These are phyloP conservation scores for Didymellaceae sp. DNA, from an alignment of 2,329 filamentous ascomycete genomes.

Conservation along the genomic window DNA sequence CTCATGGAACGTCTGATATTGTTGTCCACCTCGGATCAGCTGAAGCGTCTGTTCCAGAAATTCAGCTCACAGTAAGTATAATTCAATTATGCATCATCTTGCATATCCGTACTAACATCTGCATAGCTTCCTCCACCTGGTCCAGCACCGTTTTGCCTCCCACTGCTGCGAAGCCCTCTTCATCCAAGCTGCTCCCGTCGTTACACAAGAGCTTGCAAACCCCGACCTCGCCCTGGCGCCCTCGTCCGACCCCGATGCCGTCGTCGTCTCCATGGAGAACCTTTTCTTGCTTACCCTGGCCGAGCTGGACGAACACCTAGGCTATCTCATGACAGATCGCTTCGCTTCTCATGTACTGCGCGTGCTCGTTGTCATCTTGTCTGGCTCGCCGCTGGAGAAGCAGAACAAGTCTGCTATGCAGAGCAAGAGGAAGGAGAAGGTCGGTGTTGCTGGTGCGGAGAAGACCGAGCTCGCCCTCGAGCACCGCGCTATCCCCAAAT, in stretches of 20 bases:
- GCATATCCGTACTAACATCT: conserved; percentile 18
- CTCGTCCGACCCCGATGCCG: conserved; percentile 57
- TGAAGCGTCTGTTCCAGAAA: conserved; percentile 84
- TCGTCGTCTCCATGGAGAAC: conserved; percentile 75
- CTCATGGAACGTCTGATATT: conserved; percentile 91
- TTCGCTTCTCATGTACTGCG: conserved; percentile 93
- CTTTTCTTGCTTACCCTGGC: conserved; percentile 83
- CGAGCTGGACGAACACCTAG: conserved; percentile 85
- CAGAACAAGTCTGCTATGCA: conserved; percentile 72
- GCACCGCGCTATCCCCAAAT: conserved; percentile 70
- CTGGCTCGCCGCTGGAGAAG: conserved; percentile 79
- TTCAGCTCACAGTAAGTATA: conserved; percentile 74
- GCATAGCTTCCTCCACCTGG: conserved; percentile 76
- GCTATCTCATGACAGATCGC: conserved; percentile 81
- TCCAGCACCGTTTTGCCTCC: conserved; percentile 95
- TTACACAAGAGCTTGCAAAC: conserved; percentile 72
- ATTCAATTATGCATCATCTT: not conserved
- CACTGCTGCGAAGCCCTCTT: conserved; percentile 97
- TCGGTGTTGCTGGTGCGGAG: conserved; percentile 61
- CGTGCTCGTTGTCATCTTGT: conserved; percentile 83
- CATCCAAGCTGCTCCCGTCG: conserved; percentile 77
- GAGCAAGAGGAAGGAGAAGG: conserved; percentile 90
- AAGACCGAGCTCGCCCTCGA: conserved; percentile 51
- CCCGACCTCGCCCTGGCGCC: conserved; percentile 51
- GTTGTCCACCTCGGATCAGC: conserved; percentile 76